A percentile compares a stretch with the other conserved stretches of the same genome.
These are phyloP conservation scores for Eucalyptus urophylla DNA, from an alignment of 345 rosid species.

Conservation along the genomic window DNA sequence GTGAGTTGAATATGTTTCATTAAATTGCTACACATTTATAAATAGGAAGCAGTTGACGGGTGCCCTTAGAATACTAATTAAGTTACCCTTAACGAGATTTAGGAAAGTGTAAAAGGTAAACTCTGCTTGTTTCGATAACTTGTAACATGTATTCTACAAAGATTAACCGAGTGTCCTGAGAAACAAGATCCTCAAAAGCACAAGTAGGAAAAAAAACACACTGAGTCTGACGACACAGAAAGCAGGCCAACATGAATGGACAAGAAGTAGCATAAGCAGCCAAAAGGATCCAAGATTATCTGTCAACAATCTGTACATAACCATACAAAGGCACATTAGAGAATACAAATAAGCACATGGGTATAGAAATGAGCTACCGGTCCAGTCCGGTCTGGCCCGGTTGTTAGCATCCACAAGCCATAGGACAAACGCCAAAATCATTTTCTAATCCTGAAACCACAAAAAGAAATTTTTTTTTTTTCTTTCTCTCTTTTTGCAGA, in stretches of 20 bases:
- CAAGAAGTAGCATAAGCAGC: not conserved
- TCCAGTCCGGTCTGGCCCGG: not conserved
- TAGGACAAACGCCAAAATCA: not conserved
- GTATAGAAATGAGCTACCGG: not conserved
- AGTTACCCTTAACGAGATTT: not conserved
- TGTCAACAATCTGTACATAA: not conserved
- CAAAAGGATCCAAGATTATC: not conserved
- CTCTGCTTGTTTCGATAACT: not conserved
- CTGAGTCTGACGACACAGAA: not conserved
- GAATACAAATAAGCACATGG: not conserved
- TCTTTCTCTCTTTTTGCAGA: not conserved
- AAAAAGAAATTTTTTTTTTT: not conserved
- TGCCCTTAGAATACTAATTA: not conserved
- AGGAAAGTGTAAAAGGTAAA: not conserved
- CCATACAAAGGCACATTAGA: not conserved
- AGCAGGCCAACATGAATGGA: not conserved
- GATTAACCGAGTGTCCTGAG: not conserved
- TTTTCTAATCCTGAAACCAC: not conserved
- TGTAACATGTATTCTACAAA: not conserved
- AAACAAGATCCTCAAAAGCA: not conserved
- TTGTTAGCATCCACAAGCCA: not conserved
- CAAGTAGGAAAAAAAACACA: not conserved
- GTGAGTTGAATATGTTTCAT: not conserved
- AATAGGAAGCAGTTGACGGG: not conserved
- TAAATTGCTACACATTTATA: not conserved